Base-by-base conservation (phyloP, 1,139 yeast species). In the Kurtzmaniella natalensis region DNA sequence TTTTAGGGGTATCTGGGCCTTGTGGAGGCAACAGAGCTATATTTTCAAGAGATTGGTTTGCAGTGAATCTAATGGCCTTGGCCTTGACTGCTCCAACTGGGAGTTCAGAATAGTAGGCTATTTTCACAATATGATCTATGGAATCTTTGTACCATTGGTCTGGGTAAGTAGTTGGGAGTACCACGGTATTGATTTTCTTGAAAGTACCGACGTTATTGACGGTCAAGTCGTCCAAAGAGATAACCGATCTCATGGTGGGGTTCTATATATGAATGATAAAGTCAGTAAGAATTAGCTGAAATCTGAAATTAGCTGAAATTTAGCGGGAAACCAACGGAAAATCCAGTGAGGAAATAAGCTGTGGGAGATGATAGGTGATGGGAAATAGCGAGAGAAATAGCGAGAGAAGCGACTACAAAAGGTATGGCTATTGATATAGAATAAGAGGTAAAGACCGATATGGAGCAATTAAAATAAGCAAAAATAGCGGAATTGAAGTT, bases 21-120 rank as follows among this genome's bases (percentile, higher is more conserved):
- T 14, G 28, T 13, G 28, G 36, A 18, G 25, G 32, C 17, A 19
- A 17, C 28, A 28, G 30, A 4, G 35, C 24, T 6, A 35, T 25
- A 29, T 22, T 32, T 11, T 32, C 37, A 40, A 42, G 29, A 16
- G 37, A 21, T 18, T 36, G 39, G 25, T 32, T 32, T 2, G 37
- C 10, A 13, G 42, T 38, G 13, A 51, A 42, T 23, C 48, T 53
- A 41, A 72, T 50, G 3, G 70, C 51, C 44, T 70, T 71, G 25
- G 78, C 78, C 43, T 71, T 76, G 22, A 84, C 61, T 2, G 78
- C 81, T 3, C 89, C 95, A 4, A 85, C 87, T 9, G 94, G 85
- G 10, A 78, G 61, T 43, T 78, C 87, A 11, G 78, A 69, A 50
- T 67, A 76, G 54, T 57, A 80, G 2, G 81, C 85, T 37, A 70